phyloP scores from a whole-genome alignment of 2,329 filamentous ascomycete genomes.

The Pseudogymnoascus sp. region DNA sequence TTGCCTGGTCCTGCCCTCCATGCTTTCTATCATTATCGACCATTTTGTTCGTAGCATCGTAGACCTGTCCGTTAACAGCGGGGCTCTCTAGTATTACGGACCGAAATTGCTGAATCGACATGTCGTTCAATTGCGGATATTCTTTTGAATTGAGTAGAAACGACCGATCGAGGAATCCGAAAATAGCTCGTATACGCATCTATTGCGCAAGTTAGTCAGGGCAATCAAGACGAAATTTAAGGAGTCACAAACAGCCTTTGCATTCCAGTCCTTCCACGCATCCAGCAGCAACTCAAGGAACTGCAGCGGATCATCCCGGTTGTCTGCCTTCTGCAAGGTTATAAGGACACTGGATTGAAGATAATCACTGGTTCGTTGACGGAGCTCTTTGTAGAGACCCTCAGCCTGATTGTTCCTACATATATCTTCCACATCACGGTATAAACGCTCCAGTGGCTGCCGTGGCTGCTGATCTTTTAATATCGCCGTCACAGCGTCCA shows the following conservation, averaged over 20 bases:
- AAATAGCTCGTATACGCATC: constrained; percentile 75
- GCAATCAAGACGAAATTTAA: background rate
- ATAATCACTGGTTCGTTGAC: constrained; percentile 11
- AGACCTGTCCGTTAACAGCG: constrained; percentile 26
- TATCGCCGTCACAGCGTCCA: constrained; percentile 63
- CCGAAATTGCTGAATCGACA: constrained; percentile 70
- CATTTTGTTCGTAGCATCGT: constrained; percentile 40
- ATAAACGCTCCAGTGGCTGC: constrained; percentile 81
- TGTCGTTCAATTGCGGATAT: constrained; percentile 66
- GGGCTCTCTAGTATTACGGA: constrained; percentile 38
- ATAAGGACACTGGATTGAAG: background rate
- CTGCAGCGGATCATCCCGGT: background rate
- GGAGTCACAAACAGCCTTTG: background rate
- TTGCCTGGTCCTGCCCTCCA: constrained; percentile 31
- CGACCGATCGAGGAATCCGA: constrained; percentile 88
- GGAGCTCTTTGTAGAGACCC: constrained; percentile 57
- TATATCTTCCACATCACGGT: constrained; percentile 83
- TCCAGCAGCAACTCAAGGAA: background rate
- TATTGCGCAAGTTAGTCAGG: constrained; percentile 30
- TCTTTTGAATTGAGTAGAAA: constrained; percentile 71
- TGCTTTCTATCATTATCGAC: constrained; percentile 60
- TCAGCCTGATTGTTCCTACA: constrained; percentile 70
- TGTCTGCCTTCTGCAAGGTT: background rate
- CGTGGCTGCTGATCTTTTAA: constrained; percentile 56
- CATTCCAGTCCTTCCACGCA: constrained; percentile 9